Evolutionary conservation across 1,139 yeast species (phyloP).

Genomic region (Saccharomyces pastorianus): DNA sequence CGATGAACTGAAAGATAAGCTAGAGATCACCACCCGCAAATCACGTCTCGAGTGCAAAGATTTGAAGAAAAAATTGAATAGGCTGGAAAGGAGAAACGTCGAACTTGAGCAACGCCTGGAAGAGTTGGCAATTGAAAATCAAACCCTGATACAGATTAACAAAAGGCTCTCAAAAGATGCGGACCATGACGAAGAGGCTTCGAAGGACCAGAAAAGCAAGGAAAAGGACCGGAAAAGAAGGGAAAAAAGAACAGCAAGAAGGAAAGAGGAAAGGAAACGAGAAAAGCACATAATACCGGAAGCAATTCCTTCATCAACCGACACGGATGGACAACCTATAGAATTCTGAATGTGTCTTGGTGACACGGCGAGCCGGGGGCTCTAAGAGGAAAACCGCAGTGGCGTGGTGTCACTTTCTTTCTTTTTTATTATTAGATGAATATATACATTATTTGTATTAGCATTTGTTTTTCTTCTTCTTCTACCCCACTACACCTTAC

Average conservation of each 20-base stretch:
- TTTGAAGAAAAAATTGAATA: neutral
- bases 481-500: conserved; percentile 1
- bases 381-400: neutral
- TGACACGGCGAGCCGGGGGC: neutral
- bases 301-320: neutral
- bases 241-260: conserved; percentile 1
- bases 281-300: neutral
- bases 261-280: neutral
- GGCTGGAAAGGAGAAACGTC: neutral
- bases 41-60: neutral
- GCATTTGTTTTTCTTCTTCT: neutral
- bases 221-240: neutral
- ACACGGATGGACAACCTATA: neutral
- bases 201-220: neutral
- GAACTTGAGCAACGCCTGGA: neutral
- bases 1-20: neutral
- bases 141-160: neutral
- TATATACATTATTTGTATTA: neutral
- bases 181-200: neutral
- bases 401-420: neutral
- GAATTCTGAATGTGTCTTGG: neutral
- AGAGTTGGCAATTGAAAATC: neutral
- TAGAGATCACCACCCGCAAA: neutral
- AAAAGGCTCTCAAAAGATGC: neutral
- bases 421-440: neutral